phyloP scores from a whole-genome alignment of 305 asterid species.

The Euphrasia arctica region DNA sequence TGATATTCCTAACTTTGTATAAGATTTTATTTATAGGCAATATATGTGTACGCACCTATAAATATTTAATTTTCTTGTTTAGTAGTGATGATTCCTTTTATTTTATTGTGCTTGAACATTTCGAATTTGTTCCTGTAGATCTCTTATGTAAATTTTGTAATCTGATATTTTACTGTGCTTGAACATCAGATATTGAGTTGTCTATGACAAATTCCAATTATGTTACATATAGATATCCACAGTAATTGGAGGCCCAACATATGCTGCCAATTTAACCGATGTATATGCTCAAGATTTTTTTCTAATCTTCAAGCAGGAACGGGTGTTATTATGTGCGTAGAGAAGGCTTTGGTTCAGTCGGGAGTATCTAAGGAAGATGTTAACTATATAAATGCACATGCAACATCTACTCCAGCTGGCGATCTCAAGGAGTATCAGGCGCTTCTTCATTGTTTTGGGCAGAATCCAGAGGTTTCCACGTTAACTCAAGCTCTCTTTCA shows the following conservation, averaged over 20 bases:
- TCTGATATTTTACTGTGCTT: too few relatives aligned
- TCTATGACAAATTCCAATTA: not conserved
- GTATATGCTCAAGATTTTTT: constrained; percentile 11
- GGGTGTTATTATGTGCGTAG: constrained; percentile 52
- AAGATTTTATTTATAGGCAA: not conserved
- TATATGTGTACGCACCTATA: not conserved
- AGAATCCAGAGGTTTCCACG: constrained; percentile 41
- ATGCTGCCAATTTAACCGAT: not conserved
- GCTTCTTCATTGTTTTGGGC: constrained; percentile 37
- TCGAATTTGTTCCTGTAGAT: not conserved
- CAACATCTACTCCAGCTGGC: constrained; percentile 41
- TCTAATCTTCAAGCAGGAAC: constrained; percentile 26
- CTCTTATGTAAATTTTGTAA: not conserved
- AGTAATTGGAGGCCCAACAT: not conserved
- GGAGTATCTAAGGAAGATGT: constrained; percentile 44
- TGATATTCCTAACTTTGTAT: not conserved
- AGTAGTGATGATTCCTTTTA: not conserved
- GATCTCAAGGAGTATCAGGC: constrained; percentile 46
- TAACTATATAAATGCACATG: constrained; percentile 53
- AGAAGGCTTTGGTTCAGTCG: constrained; percentile 42
- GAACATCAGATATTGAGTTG: not conserved
- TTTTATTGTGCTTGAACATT: not conserved
- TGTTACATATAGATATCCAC: not conserved
- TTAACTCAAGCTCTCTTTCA: constrained; percentile 23
- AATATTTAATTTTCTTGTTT: not conserved